phyloP scores from a whole-genome alignment of 2,329 filamentous ascomycete species.

The Rhinocladiella similis region DNA sequence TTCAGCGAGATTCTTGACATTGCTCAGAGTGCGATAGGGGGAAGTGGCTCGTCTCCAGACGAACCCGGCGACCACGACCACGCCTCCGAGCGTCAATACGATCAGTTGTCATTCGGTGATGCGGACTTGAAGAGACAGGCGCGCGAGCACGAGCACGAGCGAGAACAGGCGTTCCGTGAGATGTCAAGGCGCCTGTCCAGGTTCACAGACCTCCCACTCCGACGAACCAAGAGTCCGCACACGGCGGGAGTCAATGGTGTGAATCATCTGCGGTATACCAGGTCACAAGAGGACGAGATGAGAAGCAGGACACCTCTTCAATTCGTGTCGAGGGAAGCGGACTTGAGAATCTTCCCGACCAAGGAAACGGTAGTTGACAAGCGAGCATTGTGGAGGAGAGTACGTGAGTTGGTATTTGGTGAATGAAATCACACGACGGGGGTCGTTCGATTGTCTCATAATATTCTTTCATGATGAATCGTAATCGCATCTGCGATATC shows the following conservation, averaged over 20 bases:
- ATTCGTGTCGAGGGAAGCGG: constrained; percentile 60
- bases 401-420: constrained; percentile 41
- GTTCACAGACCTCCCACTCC: constrained; percentile 3
- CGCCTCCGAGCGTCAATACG: too few species aligned
- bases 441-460: too few species aligned
- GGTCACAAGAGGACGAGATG: constrained; percentile 13
- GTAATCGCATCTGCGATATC: too few species aligned
- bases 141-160: too few species aligned
- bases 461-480: too few species aligned
- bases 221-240: neutral
- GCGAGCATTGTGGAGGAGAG: constrained; percentile 52
- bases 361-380: constrained; percentile 53
- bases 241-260: constrained; percentile 43
- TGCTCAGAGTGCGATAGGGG: neutral
- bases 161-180: too few species aligned
- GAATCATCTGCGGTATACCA: constrained; percentile 40
- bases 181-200: too few species aligned
- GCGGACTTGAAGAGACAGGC: too few species aligned
- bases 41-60: too few species aligned
- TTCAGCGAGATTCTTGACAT: neutral
- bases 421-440: constrained; percentile 19
- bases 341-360: constrained; percentile 62
- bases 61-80: too few species aligned
- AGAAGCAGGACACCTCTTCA: constrained; percentile 47
- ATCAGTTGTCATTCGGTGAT: too few species aligned